Evolutionary conservation across 441 rosid genomes (phyloP), one percentile per base, ranked within the genome.

Genomic region (Aleurites moluccanus): DNA sequence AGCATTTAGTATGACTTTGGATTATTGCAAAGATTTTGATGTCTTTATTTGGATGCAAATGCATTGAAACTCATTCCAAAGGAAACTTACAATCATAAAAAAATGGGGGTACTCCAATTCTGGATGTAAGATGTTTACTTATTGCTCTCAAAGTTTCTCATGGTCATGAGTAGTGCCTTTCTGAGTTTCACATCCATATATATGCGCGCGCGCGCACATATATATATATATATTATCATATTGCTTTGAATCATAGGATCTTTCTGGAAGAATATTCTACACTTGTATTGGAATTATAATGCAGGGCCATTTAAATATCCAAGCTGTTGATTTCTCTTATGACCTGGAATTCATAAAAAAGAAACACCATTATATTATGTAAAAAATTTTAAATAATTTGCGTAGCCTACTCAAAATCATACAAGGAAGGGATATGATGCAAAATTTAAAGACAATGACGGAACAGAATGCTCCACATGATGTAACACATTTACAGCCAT

Each of bases 61-160:
- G 92, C 95, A 83, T 78, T 98, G 99, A 80, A 85, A 93, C 84
- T 93, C 99, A 33, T 96, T 88, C 85, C 97, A 96, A 84, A 86
- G 93, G 85, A 96, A 86, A 81, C 96, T 95, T 76, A 75, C 90
- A 42, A 82, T 95, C 55, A 78, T 96, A n/a, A 66, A 96, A 89
- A 83, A 83, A 82, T 78, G 96, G 96, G 20, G 93, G 91, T 74
- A 83, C 89, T 76, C 89, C 97, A 49, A 53, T 83, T 82, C 21
- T 82, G 15, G 92, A 94, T 77, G 99, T 92, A 88, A 87, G 92
- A 67, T 10, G 75, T 62, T 27, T 72, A 47, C 63, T 45, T 44
- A 35, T 69, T 60, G 59, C 23, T 67, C n/a, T n/a, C 55, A 52
- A 61, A 66, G 20, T 66, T 80, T 55, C 44, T 63, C 56, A 42